Percentiles rank a stretch among this genome's conserved stretches.
Conservation (phyloP, 306 rosid species). For the Corylus heterophylla region DNA sequence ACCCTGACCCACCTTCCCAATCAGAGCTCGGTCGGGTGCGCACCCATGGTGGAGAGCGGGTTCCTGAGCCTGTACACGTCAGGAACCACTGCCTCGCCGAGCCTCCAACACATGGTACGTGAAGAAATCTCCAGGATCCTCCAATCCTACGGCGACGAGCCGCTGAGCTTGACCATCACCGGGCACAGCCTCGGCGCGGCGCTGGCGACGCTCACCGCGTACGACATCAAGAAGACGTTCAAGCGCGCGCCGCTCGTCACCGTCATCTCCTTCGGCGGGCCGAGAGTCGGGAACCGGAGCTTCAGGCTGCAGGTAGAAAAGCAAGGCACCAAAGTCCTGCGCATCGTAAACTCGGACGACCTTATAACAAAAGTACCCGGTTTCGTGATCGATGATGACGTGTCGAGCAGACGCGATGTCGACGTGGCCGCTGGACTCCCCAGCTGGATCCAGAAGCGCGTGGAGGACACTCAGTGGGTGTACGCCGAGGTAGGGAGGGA, state of each 20-base stretch:
- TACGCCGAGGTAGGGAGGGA: constrained; percentile 84
- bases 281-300: constrained; percentile 66
- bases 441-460: constrained; percentile 49
- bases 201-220: constrained; percentile 68
- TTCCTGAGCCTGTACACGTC: constrained; percentile 81
- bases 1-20: constrained; percentile 41
- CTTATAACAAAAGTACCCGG: constrained; percentile 68
- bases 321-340: constrained; percentile 49
- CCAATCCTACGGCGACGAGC: constrained; percentile 47
- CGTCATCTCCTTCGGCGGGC: constrained; percentile 79
- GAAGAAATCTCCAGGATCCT: constrained; percentile 51
- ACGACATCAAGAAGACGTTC: constrained; percentile 43
- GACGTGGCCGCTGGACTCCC: constrained; percentile 24
- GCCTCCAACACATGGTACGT: constrained; percentile 63
- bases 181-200: constrained; percentile 97
- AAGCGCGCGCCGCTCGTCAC: constrained; percentile 46
- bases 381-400: constrained; percentile 36
- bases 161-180: constrained; percentile 71
- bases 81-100: not conserved
- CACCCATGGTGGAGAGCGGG: constrained; percentile 83
- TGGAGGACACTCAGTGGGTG: constrained; percentile 56
- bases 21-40: not conserved
- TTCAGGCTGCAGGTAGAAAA: constrained; percentile 47
- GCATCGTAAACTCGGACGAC: constrained; percentile 75
- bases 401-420: not conserved